Evolutionary conservation across 768 basidiomycete genomes (phyloP).

Genomic region (Austroboletus eburneus): DNA sequence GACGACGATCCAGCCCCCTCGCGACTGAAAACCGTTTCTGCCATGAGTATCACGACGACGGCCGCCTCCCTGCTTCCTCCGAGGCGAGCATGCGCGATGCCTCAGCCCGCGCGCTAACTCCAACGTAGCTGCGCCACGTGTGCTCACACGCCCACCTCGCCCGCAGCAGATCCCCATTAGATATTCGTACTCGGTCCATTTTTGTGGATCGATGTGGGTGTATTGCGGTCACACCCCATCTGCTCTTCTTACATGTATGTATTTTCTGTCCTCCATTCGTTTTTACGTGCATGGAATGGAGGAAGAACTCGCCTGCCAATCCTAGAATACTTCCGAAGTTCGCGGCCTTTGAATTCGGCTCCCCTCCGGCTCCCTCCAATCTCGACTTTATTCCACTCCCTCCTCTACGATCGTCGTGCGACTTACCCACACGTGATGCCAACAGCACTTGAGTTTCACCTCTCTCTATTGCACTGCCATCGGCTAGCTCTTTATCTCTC

Average conservation of each 20-base stretch:
- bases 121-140: constrained; percentile 29
- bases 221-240: not conserved
- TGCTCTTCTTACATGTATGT: not conserved
- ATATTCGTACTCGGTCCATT: constrained; percentile 3
- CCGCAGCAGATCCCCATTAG: constrained; percentile 25
- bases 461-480: constrained; percentile 12
- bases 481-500: constrained; percentile 1
- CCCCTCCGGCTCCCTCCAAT: not conserved
- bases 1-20: constrained; percentile 4
- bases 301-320: constrained; percentile 2
- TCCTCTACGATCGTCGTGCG: constrained; percentile 12
- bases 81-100: not conserved
- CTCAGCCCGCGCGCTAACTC: constrained; percentile 26
- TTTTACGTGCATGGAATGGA: constrained; percentile 17
- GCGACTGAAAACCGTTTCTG: no score
- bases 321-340: constrained; percentile 22
- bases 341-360: constrained; percentile 23
- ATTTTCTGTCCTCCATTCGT: constrained; percentile 3
- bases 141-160: constrained; percentile 31
- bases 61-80: no score
- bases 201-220: constrained; percentile 12
- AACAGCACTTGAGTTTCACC: constrained; percentile 7
- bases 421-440: not conserved
- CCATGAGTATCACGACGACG: no score
- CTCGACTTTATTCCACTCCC: not conserved